These are phyloP conservation scores for Brachypodium distachyon DNA, from an alignment of 202 grass and related monocot species.

Conservation along the genomic window DNA sequence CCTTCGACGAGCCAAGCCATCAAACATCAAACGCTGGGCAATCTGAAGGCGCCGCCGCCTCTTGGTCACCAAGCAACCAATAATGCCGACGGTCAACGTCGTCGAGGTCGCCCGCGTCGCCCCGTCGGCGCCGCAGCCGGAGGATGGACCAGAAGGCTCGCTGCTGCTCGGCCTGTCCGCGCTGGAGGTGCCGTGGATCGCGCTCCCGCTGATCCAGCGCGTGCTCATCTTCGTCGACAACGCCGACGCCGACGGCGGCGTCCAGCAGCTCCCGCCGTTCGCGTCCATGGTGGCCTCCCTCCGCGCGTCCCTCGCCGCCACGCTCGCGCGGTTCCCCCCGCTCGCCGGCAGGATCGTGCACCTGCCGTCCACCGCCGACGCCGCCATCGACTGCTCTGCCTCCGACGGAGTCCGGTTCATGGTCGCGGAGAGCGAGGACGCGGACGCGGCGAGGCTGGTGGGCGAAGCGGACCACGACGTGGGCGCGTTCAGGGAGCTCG, in stretches of 20 bases:
- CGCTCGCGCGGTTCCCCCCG: neutral
- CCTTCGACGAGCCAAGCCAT: too few species aligned
- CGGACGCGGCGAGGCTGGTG: neutral
- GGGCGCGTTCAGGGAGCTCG: neutral
- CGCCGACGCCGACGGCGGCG: neutral
- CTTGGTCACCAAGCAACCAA: too few species aligned
- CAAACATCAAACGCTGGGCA: too few species aligned
- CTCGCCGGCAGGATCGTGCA: neutral
- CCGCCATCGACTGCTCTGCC: neutral
- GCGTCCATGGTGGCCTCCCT: neutral
- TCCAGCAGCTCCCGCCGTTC: slow-evolving; percentile 1
- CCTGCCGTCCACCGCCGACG: neutral
- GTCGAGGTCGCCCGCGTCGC: neutral
- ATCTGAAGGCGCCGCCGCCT: too few species aligned
- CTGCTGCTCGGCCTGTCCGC: neutral
- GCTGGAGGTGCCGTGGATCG: slow-evolving; percentile 5
- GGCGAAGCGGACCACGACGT: neutral
- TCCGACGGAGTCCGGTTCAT: neutral
- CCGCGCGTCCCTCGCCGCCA: too few species aligned
- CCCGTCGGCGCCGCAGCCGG: neutral
- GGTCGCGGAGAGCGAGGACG: neutral
- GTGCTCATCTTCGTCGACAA: slow-evolving; percentile 15
- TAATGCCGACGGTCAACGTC: too few species aligned
- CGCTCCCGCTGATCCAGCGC: slow-evolving; percentile 17
- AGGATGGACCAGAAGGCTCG: too few species aligned